Conservation (phyloP, 2,329 filamentous ascomycete species). For the Aspergillus niger region DNA sequence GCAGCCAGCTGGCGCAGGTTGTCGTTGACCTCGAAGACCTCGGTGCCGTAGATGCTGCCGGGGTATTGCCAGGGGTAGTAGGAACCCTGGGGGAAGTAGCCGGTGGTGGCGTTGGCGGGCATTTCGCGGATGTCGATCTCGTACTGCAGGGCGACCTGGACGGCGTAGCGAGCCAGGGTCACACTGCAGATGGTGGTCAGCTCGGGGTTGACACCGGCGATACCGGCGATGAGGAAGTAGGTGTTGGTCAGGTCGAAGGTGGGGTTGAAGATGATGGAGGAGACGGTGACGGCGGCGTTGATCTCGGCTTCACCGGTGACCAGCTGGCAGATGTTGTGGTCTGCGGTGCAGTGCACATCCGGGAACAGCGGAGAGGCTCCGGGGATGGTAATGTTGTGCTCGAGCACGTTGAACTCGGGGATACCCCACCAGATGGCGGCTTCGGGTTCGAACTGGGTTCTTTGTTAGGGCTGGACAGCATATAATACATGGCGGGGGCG, state of each 20-base stretch:
- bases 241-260: constrained; percentile 66
- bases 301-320: constrained; percentile 71
- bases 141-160: constrained; percentile 75
- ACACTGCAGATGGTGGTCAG: constrained; percentile 66
- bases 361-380: constrained; percentile 69
- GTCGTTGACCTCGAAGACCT: constrained; percentile 68
- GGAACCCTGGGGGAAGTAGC: constrained; percentile 68
- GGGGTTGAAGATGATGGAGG: constrained; percentile 62
- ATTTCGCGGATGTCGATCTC: constrained; percentile 73
- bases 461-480: neutral
- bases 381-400: constrained; percentile 59
- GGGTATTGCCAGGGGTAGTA: constrained; percentile 60
- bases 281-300: constrained; percentile 70
- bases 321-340: constrained; percentile 67
- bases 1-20: constrained; percentile 58
- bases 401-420: constrained; percentile 58
- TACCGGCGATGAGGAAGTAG: constrained; percentile 72
- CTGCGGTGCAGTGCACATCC: constrained; percentile 63
- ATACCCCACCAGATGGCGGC: constrained; percentile 63
- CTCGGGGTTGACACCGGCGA: constrained; percentile 73
- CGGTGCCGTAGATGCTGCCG: constrained; percentile 63
- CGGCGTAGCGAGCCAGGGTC: constrained; percentile 67
- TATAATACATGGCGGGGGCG: neutral
- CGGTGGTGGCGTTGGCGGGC: constrained; percentile 64
- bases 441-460: constrained; percentile 61